Base-by-base conservation (phyloP, 805 yeast species). In the Martiniozyma abietophila region DNA sequence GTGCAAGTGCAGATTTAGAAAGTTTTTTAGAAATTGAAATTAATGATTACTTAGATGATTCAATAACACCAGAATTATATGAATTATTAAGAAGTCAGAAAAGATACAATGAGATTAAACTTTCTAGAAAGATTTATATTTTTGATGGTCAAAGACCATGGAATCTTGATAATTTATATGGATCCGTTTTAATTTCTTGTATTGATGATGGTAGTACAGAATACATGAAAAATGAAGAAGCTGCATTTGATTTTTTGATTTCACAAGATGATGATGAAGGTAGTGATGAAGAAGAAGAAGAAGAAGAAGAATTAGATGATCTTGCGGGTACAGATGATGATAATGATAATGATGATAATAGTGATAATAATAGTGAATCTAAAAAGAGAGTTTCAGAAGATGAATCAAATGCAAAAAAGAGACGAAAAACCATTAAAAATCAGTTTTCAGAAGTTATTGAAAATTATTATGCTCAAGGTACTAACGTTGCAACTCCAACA, bases 61-160 rank as follows among this genome's bases (percentile, higher is more conserved):
- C 15, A 3, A n/a, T n/a, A n/a, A n/a, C n/a, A n/a, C n/a, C n/a
- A n/a, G 25, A 29, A 16, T 31, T 38, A 3, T 34, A 35, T 9
- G 21, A 23, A 0, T 17, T 39, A 8, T 32, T 42, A 2, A 33
- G 20, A 8, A 8, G 8, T 1, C 30, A 31, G 2, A 34, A 27
- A 15, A n/a, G n/a, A n/a, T 29, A 29, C 5, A 25, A 32, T 2
- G 38, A 45, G 15, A 42, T 62, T 22, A 49, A 53, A 29, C 53
- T 67, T 26, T 68, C 59, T 31, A 67, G 92, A 43, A 73, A 67
- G 37, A 70, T 89, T 2, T 94, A 84, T 48, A 71, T 94, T 8
- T 67, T 92, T 36, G 99, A 92, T 57, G 86, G 95, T 3, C 92
- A 82, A 44, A 64, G 97, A 43, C 99, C 98, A 4, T 92, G 98